Evolutionary conservation across 164 flowering plant species (phyloP).

Genomic region (Magnolia changhungtana): DNA sequence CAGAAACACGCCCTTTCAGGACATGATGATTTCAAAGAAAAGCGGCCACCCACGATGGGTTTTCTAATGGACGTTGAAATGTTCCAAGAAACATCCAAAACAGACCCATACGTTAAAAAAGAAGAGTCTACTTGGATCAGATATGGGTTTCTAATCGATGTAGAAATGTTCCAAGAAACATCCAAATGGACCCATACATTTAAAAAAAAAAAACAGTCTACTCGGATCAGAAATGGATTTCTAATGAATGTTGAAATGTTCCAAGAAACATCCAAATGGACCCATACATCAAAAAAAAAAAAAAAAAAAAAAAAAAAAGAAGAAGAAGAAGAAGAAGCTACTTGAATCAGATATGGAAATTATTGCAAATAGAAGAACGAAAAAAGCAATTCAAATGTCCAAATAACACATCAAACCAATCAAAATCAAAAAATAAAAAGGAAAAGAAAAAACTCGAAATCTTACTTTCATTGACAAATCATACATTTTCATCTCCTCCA

Average conservation of each 20-base stretch:
- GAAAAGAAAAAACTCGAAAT: not conserved
- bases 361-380: no score
- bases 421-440: not conserved
- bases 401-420: not conserved
- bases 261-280: no score
- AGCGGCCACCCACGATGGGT: no score
- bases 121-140: not conserved
- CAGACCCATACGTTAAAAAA: no score
- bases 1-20: no score
- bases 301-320: no score
- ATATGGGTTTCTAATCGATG: not conserved
- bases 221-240: not conserved
- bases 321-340: no score
- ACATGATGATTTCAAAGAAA: no score
- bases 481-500: conserved; percentile 70
- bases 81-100: no score
- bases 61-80: no score
- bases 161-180: not conserved
- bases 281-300: no score
- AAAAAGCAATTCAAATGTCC: not conserved
- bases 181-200: not conserved
- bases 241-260: no score
- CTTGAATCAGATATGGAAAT: not conserved
- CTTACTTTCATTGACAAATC: conserved; percentile 60
- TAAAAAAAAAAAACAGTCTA: not conserved